Evolutionary conservation across 768 basidiomycete genomes (phyloP), one percentile per base, ranked within the genome.

Genomic region (Psilocybe subaeruginosa): DNA sequence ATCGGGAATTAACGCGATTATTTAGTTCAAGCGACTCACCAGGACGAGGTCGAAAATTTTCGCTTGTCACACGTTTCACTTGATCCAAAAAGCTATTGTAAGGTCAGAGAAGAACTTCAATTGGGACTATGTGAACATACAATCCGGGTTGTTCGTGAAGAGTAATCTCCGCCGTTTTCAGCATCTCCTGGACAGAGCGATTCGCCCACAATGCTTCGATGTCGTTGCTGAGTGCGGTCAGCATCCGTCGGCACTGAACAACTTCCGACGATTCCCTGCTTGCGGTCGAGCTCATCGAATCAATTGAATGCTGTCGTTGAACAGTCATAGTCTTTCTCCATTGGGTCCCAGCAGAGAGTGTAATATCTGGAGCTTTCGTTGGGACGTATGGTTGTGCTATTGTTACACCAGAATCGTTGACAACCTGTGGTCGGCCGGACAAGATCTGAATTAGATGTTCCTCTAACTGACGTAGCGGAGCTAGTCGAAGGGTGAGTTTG

Each of bases 131-230:
- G 52, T 37, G 37, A 8, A 82, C 86, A 70, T 64, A 88, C 87
- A 87, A 89, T 54, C 85, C 84, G 30, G 85, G 80, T 64, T 86
- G 85, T 55, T 86, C 84, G 68, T 84, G 77, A 52, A 87, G 74
- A 8, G 68, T 65, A 39, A 88, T 79, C 5, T 80, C 79, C 48
- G 79, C 77, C 16, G 74, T 70, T 45, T 65, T 68, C 45, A 89
- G 69, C 27, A 72, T 71, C 2, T 73, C 69, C 61, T 81, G 83
- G 2, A 88, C 81, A 17, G 66, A 70, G 1, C 67, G 63, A 59
- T 85, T 75, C 12, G 71, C 73, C 88, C 88, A 89, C 30, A 90
- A 73, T 19, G 73, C 72, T 4, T 76, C 70, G 23, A 90, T 86
- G 67, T 88, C 85, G 17, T 79, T 77, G 5, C 77, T 73, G 62